A percentile compares a stretch with the other conserved stretches of the same genome.
phyloP scores from a whole-genome alignment of 1,284 basidiomycete genomes.

The Gymnopus androsaceus region DNA sequence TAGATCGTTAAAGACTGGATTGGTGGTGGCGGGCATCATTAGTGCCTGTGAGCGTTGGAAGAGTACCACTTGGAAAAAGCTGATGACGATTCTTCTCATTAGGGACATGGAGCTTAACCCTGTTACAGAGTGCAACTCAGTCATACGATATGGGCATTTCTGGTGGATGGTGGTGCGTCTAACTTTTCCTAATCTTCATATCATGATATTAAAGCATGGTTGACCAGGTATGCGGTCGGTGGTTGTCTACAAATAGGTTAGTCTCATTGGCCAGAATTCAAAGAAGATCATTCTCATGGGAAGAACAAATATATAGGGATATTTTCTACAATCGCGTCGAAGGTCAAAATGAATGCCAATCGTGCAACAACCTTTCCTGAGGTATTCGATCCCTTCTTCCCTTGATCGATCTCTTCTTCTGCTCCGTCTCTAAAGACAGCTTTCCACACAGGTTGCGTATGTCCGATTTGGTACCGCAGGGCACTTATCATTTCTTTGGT shows the following conservation, averaged over 20 bases:
- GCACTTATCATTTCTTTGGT: slow-evolving; percentile 49
- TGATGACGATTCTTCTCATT: not conserved
- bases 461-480: slow-evolving; percentile 47
- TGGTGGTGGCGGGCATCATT: slow-evolving; percentile 49
- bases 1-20: slow-evolving; percentile 42
- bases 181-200: not conserved
- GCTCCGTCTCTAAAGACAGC: slow-evolving; percentile 13
- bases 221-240: slow-evolving; percentile 22
- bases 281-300: too few relatives aligned
- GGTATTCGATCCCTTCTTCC: slow-evolving; percentile 21
- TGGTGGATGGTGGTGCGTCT: slow-evolving; percentile 20
- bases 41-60: slow-evolving; percentile 22
- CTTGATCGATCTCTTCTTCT: slow-evolving; percentile 40
- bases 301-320: too few relatives aligned
- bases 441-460: slow-evolving; percentile 22
- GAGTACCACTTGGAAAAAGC: not conserved
- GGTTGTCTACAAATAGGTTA: slow-evolving; percentile 40
- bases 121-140: slow-evolving; percentile 36
- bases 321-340: slow-evolving; percentile 34
- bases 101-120: slow-evolving; percentile 29
- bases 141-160: slow-evolving; percentile 31
- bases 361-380: slow-evolving; percentile 24
- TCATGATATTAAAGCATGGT: not conserved
- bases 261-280: too few relatives aligned
- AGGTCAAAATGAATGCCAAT: slow-evolving; percentile 39